Base-by-base conservation (phyloP, 2,329 filamentous ascomycete genomes). In the Periglandula ipomoeae region DNA sequence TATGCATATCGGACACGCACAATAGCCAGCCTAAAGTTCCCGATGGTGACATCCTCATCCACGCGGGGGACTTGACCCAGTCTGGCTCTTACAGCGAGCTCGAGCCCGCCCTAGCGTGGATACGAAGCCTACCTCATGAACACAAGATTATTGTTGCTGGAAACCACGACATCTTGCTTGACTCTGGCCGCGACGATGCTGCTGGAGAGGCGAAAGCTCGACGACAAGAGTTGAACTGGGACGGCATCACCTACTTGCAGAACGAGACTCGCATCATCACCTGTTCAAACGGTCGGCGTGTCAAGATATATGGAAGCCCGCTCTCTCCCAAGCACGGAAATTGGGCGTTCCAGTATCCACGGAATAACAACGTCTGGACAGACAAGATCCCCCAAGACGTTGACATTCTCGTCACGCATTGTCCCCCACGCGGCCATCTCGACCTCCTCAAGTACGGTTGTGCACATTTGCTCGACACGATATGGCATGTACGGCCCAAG, bases 401-500 rank as follows among this genome's bases (percentile, higher is more conserved):
- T 4, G 67, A 71, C 47, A 59, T 72, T 34, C 54, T 71, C 3
- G 47, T 71, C 35, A 71, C 68, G 3, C 69, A 71, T 49, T 58
- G 58, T 0, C 68, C 68, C 3, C 65, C 68, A 1, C 53, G 54
- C 22, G 60, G 52, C 1, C 65, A 71, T 49, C 56, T 70, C 8
- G 68, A 70, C 52, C 53, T 66, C 7, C 54, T 65, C 7, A 58
- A 56, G 0, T 54, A 59, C 30, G 64, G 67, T 1, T 69, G 64
- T 30, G 5, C 44, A 9, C 48, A 59, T 35, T 52, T 71, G 0
- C 63, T 72, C 5, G 61, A 65, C 44, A 70, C 73, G 2, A 59
- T 86, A 23, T 75, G 72, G 68, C 65, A 72, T 2, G 70, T 80
- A 2, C 70, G 76, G 22, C 84, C 84, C 2, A 65, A 68, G 47